Evolutionary conservation across 257 asterid genomes (phyloP).

Genomic region (Anisodus tanguticus): DNA sequence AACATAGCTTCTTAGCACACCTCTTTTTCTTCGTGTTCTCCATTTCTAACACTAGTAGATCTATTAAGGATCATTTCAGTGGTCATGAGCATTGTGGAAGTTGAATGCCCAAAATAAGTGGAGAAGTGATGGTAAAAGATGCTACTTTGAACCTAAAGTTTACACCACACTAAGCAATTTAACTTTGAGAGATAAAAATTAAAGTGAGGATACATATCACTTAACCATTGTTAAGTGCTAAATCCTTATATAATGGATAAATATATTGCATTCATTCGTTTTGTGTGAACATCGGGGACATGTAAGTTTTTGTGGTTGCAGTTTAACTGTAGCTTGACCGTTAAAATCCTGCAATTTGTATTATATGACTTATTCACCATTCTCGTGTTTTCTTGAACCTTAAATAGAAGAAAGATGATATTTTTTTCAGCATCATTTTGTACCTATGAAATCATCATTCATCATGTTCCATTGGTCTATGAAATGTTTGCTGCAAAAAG

Average conservation of each 20-base stretch:
- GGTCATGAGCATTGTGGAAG: not conserved
- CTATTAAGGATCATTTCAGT: conserved; percentile 17
- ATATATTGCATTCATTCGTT: not conserved
- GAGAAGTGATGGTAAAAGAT: not conserved
- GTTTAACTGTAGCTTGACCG: not conserved
- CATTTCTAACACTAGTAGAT: not conserved
- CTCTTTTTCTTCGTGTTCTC: not conserved
- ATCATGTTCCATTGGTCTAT: not conserved
- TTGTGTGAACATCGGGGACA: not conserved
- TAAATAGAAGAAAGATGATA: not conserved
- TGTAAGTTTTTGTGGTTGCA: not conserved
- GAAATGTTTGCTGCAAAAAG: not conserved
- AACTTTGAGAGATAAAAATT: not conserved
- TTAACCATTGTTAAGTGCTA: not conserved
- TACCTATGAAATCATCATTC: not conserved
- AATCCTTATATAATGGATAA: not conserved
- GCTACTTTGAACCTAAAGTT: not conserved
- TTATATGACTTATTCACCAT: not conserved
- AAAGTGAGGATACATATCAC: not conserved
- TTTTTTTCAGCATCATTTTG: not conserved
- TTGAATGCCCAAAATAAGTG: conserved; percentile 1
- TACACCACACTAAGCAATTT: conserved; percentile 3
- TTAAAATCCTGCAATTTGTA: not conserved
- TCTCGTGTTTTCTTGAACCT: not conserved
- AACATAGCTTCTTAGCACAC: not conserved